Evolutionary conservation across 768 basidiomycete species (phyloP).

Genomic region (Amanita subjunquillea): DNA sequence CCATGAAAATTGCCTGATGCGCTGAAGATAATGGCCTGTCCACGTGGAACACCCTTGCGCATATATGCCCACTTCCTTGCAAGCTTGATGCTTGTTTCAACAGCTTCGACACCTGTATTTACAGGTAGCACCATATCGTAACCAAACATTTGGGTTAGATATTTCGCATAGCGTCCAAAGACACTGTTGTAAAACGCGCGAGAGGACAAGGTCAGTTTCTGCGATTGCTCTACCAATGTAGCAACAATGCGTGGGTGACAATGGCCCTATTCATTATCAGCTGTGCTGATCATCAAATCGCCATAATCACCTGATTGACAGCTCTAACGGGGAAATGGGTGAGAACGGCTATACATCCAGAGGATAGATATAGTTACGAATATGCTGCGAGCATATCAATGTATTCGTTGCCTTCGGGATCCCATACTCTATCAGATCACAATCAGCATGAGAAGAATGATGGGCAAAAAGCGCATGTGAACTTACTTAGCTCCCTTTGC

Average conservation of each 20-base stretch:
- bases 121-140: constrained; percentile 97
- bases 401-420: constrained; percentile 90
- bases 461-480: neutral
- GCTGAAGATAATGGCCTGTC: constrained; percentile 78
- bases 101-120: constrained; percentile 99
- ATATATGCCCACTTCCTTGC: constrained; percentile 95
- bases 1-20: constrained; percentile 95
- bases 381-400: constrained; percentile 98
- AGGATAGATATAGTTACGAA: constrained; percentile 47
- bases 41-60: constrained; percentile 73
- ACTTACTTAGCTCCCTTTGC: constrained; percentile 85
- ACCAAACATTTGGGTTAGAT: constrained; percentile 74
- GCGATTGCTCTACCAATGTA: constrained; percentile 75
- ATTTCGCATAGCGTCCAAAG: constrained; percentile 84
- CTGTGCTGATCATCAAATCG: constrained; percentile 1
- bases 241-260: constrained; percentile 85
- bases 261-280: constrained; percentile 48
- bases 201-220: constrained; percentile 86
- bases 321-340: constrained; percentile 35
- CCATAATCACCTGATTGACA: constrained; percentile 62
- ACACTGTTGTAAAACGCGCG: constrained; percentile 93
- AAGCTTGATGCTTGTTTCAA: constrained; percentile 94
- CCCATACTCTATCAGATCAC: constrained; percentile 59
- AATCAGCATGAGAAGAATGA: constrained; percentile 8
- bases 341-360: neutral